Percentiles rank a stretch among this genome's conserved stretches.
These are phyloP conservation scores for Pythium coloratum DNA, from an alignment of 352 stramenopile genomes.

Conservation along the genomic window DNA sequence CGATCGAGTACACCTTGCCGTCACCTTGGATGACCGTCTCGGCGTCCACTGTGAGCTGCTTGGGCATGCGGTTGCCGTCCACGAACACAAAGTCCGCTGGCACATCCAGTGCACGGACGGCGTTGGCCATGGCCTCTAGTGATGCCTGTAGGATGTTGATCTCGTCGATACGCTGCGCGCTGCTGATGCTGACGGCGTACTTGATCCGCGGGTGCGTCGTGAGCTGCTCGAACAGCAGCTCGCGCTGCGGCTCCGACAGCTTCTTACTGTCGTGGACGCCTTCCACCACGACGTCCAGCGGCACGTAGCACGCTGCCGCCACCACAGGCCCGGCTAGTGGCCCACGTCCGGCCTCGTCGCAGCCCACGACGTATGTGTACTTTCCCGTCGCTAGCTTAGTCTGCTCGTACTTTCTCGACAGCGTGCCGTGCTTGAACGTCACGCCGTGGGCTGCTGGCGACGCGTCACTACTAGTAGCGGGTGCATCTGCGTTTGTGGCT, in stretches of 20 bases:
- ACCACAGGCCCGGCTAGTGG: constrained; percentile 92
- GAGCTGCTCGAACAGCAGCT: constrained; percentile 90
- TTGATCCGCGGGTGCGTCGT: constrained; percentile 70
- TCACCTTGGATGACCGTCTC: constrained; percentile 95
- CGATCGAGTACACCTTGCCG: constrained; percentile 94
- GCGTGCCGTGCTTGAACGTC: constrained; percentile 51
- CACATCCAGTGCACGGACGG: constrained; percentile 60
- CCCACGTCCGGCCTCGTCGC: constrained; percentile 96
- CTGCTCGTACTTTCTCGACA: constrained; percentile 55
- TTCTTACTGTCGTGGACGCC: constrained; percentile 96
- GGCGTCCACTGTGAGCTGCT: constrained; percentile 82
- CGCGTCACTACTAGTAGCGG: neutral
- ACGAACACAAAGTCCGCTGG: constrained; percentile 89
- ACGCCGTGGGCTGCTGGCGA: constrained; percentile 8
- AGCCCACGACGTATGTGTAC: constrained; percentile 87
- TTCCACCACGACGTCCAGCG: constrained; percentile 73
- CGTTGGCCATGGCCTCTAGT: constrained; percentile 93
- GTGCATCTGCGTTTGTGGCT: neutral
- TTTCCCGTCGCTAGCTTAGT: constrained; percentile 46
- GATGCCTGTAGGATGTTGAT: constrained; percentile 99
- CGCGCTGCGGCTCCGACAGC: constrained; percentile 93
- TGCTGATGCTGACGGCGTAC: constrained; percentile 88
- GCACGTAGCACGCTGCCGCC: constrained; percentile 70
- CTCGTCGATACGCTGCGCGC: constrained; percentile 92
- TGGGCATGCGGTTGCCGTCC: constrained; percentile 95